Base-by-base conservation (phyloP, 2,329 filamentous ascomycete genomes). In the Dactylellina haptotyla region DNA sequence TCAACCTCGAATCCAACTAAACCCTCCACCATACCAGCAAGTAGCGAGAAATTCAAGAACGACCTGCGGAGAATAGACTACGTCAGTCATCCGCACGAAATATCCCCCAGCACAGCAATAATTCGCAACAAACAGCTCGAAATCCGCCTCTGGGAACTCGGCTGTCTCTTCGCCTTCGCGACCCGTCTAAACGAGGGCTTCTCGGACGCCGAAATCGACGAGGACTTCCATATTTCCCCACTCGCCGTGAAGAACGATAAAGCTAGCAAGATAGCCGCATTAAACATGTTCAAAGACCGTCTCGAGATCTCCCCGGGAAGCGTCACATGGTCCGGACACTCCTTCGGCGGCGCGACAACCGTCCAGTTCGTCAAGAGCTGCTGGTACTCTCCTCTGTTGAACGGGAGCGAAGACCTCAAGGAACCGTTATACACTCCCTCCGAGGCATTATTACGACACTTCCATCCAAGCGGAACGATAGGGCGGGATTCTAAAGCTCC, bases 301-400 rank as follows among this genome's bases (percentile, higher is more conserved):
- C 84, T 95, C 50, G 85, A 91, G 75, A 85, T 96, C 2, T 87
- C 86, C 18, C 90, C 91, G 0, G 92, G 92, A 1, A 87, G 85
- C 58, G 87, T 96, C 48, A 86, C 89, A 43, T 94, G 91, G 79
- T 87, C 86, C 0, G 92, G 92, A 2, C 92, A 96, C 80, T 92
- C 89, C 16, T 96, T 96, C 76, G 92, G 92, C 20, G 89, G 88
- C 0, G 86, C 90, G 92, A 71, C 90, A 0, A 84, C 87, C 18
- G 85, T 90, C 1, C 92, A 96, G 79, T 86, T 96, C 62, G 82
- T 94, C 54, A 96, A 96, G 82, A 90, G 87, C 57, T 87, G 89
- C 9, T 94, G 89, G 82, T 92, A 93, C 81, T 84, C 57, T 10
- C 66, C 66, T 8, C 14, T 57, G 9, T 57, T 71, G 16, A 16